Percentiles rank a stretch among this genome's conserved stretches.
Evolutionary conservation across 2,329 filamentous ascomycete species (phyloP).

Genomic region (Hymenoscyphus scutula): DNA sequence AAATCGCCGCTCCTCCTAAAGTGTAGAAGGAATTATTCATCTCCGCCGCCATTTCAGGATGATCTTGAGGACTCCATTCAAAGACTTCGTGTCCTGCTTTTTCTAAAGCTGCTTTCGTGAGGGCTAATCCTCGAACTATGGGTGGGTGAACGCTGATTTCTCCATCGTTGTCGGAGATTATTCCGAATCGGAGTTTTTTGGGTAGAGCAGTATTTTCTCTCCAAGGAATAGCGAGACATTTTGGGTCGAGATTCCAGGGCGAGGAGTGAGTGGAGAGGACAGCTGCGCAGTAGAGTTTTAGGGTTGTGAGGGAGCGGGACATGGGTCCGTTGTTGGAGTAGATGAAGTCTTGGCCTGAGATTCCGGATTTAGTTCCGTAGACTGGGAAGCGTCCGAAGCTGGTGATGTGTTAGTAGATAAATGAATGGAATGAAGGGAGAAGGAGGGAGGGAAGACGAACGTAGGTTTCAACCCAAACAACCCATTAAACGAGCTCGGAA

Average conservation of each 20-base stretch:
- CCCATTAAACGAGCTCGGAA: conserved; percentile 39
- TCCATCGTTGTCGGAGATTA: conserved; percentile 39
- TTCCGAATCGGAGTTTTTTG: conserved; percentile 39
- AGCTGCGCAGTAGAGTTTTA: conserved; percentile 39
- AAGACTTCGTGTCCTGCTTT: conserved; percentile 40
- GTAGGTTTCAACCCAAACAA: conserved; percentile 41
- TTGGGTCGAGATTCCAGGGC: conserved; percentile 41
- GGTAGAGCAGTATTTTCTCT: conserved; percentile 36
- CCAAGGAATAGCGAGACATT: conserved; percentile 41
- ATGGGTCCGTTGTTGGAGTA: conserved; percentile 41
- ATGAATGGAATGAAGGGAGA: neutral
- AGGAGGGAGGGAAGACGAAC: conserved; percentile 17
- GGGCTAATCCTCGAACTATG: conserved; percentile 37
- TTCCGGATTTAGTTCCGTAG: conserved; percentile 38
- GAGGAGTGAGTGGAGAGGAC: conserved; percentile 35
- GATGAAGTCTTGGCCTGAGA: conserved; percentile 41
- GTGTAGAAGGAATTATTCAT: conserved; percentile 36
- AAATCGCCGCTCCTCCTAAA: conserved; percentile 35
- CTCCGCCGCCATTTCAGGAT: conserved; percentile 33
- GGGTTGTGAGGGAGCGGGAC: conserved; percentile 36
- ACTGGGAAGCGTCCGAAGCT: conserved; percentile 41
- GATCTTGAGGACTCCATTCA: conserved; percentile 36
- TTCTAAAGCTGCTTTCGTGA: conserved; percentile 36
- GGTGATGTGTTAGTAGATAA: neutral
- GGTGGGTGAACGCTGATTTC: conserved; percentile 40